Evolutionary conservation across 176 grass and related monocot species (phyloP).

Genomic region (Triticum dicoccoides): DNA sequence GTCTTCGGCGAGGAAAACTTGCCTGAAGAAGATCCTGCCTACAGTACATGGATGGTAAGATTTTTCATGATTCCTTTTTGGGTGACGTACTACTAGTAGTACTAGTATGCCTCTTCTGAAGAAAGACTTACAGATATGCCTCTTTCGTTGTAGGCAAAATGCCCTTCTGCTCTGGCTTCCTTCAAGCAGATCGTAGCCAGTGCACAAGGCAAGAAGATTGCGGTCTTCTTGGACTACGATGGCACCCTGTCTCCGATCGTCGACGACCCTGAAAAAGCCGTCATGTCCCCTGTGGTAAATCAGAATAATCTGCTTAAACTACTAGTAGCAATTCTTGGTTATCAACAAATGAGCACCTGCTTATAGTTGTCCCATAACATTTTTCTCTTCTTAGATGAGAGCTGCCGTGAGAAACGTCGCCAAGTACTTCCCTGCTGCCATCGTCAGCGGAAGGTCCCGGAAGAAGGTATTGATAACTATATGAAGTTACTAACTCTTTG

Average conservation of each 20-base stretch:
- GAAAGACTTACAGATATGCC: slow-evolving; percentile 16
- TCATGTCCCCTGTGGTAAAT: slow-evolving; percentile 75
- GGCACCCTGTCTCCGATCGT: slow-evolving; percentile 83
- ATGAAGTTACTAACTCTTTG: background rate
- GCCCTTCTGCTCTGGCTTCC: slow-evolving; percentile 72
- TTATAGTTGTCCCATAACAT: background rate
- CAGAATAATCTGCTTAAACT: background rate
- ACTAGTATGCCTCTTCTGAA: background rate
- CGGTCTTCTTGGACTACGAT: slow-evolving; percentile 84
- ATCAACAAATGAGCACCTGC: background rate
- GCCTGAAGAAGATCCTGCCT: slow-evolving; percentile 45
- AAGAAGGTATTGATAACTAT: slow-evolving; percentile 50
- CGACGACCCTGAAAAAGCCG: slow-evolving; percentile 80
- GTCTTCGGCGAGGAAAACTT: slow-evolving; percentile 26
- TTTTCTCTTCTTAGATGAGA: slow-evolving; percentile 59
- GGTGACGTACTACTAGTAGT: background rate
- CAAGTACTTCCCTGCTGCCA: slow-evolving; percentile 77
- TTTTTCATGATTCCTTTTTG: background rate
- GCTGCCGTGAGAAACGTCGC: slow-evolving; percentile 69
- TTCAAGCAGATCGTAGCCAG: slow-evolving; percentile 64
- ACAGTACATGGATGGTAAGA: slow-evolving; percentile 57
- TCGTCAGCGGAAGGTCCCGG: slow-evolving; percentile 92
- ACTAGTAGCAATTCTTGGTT: background rate
- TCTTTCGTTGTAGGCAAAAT: slow-evolving; percentile 49
- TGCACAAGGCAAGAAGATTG: slow-evolving; percentile 67